phyloP scores from a whole-genome alignment of 257 asterid species.

The Solanum infundibuliforme region DNA sequence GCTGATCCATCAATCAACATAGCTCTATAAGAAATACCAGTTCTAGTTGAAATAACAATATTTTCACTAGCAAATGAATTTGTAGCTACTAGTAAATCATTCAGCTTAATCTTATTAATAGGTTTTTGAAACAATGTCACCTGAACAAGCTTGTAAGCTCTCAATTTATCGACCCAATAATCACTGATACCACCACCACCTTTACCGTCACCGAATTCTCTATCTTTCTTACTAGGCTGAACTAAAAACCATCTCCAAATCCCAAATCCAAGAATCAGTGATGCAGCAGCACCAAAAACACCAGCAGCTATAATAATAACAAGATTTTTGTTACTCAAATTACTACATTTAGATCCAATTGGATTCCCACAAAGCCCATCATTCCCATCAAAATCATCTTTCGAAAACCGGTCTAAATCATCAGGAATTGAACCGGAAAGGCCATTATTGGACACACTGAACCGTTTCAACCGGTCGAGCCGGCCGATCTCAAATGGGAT shows the following conservation, averaged over 20 bases:
- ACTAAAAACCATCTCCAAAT: constrained; percentile 46
- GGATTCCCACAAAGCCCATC: constrained; percentile 38
- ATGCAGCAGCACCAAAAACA: constrained; percentile 37
- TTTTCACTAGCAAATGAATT: constrained; percentile 26
- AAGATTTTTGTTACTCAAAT: constrained; percentile 26
- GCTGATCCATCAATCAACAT: constrained; percentile 52
- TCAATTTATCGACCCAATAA: constrained; percentile 30
- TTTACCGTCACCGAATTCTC: constrained; percentile 21
- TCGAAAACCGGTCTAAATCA: constrained; percentile 12
- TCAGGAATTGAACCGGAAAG: constrained; percentile 38
- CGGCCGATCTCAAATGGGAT: constrained; percentile 31
- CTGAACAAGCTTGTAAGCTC: constrained; percentile 42
- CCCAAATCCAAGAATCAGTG: constrained; percentile 44
- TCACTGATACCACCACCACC: constrained; percentile 5
- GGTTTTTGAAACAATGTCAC: constrained; percentile 58
- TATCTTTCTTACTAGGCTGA: constrained; percentile 17
- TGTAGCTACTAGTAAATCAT: constrained; percentile 45
- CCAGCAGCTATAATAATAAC: constrained; percentile 44
- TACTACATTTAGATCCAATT: constrained; percentile 30
- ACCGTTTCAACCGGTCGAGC: constrained; percentile 29
- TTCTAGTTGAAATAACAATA: constrained; percentile 31
- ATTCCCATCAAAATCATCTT: constrained; percentile 29
- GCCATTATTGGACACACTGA: constrained; percentile 36
- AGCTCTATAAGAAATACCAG: constrained; percentile 48
- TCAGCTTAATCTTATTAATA: constrained; percentile 41